A percentile compares a stretch with the other conserved stretches of the same genome.
These are phyloP conservation scores for Globisporangium middletonii DNA, from an alignment of 352 stramenopile genomes.

Conservation along the genomic window DNA sequence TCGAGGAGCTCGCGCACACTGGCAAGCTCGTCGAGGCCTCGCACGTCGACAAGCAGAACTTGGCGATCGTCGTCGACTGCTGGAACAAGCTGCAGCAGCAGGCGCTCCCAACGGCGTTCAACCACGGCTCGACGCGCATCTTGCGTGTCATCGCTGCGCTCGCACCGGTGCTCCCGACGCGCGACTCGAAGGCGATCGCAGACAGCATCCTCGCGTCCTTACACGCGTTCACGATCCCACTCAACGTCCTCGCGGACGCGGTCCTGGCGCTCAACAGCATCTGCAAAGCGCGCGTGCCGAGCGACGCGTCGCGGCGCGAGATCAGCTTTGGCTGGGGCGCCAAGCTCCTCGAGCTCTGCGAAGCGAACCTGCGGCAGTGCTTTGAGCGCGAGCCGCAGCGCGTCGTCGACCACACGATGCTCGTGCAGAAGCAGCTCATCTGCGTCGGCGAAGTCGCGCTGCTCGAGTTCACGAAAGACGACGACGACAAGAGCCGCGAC, in stretches of 20 bases:
- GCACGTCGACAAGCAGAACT: slow-evolving; percentile 50
- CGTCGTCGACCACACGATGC: slow-evolving; percentile 42
- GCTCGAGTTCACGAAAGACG: slow-evolving; percentile 74
- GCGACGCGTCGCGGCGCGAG: slow-evolving; percentile 38
- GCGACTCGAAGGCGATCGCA: slow-evolving; percentile 69
- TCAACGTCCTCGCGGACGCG: slow-evolving; percentile 75
- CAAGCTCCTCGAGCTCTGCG: slow-evolving; percentile 54
- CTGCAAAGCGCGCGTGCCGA: slow-evolving; percentile 65
- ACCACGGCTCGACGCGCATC: slow-evolving; percentile 77
- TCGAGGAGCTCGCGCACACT: slow-evolving; percentile 71
- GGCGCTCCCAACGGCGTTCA: slow-evolving; percentile 52
- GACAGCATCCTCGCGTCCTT: slow-evolving; percentile 69
- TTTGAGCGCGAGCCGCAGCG: slow-evolving; percentile 49
- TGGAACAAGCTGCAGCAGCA: slow-evolving; percentile 78
- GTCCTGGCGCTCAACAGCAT: slow-evolving; percentile 74
- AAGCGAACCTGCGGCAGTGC: slow-evolving; percentile 50
- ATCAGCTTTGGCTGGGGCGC: slow-evolving; percentile 67
- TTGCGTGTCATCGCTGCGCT: slow-evolving; percentile 75
- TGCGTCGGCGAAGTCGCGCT: slow-evolving; percentile 74
- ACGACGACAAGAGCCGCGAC: slow-evolving; percentile 54
- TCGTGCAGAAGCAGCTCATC: slow-evolving; percentile 78
- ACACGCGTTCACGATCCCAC: slow-evolving; percentile 66
- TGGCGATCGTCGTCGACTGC: slow-evolving; percentile 67
- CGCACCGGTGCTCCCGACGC: slow-evolving; percentile 61
- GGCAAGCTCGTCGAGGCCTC: slow-evolving; percentile 50